These are phyloP conservation scores for Jacaranda copaia DNA, from an alignment of 257 asterid genomes.

Conservation along the genomic window DNA sequence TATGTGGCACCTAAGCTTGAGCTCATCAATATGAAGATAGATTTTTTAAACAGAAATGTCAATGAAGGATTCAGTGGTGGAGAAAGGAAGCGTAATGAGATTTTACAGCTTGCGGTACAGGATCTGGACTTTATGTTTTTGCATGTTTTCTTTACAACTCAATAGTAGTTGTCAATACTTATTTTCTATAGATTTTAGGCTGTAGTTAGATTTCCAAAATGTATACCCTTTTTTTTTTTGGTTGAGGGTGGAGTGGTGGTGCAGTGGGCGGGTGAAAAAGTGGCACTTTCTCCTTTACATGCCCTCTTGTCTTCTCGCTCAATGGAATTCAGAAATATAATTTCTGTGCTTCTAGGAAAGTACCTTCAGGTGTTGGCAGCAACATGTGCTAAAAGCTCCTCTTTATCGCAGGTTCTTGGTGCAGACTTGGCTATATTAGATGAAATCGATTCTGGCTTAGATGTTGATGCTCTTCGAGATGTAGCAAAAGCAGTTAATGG, in stretches of 20 bases:
- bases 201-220: neutral
- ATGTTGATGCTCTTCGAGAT: constrained; percentile 94
- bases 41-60: constrained; percentile 89
- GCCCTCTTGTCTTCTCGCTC: no score
- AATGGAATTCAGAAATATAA: no score
- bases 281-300: neutral
- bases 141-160: constrained; percentile 22
- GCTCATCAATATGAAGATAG: constrained; percentile 87
- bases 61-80: constrained; percentile 99
- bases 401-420: constrained; percentile 83
- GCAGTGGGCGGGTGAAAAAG: neutral
- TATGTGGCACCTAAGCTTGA: constrained; percentile 89
- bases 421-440: constrained; percentile 91
- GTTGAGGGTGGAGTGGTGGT: no score
- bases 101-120: constrained; percentile 92
- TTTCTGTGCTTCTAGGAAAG: no score
- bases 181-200: neutral
- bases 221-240: neutral
- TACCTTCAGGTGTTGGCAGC: neutral
- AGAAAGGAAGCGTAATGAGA: constrained; percentile 98
- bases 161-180: constrained; percentile 12
- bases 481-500: constrained; percentile 87
- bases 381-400: constrained; percentile 30
- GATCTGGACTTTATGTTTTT: constrained; percentile 17
- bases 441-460: constrained; percentile 99